Percentiles rank a stretch among this genome's conserved stretches.
phyloP scores from a whole-genome alignment of 2,329 filamentous ascomycete species.

The Ascocoryne sarcoides region DNA sequence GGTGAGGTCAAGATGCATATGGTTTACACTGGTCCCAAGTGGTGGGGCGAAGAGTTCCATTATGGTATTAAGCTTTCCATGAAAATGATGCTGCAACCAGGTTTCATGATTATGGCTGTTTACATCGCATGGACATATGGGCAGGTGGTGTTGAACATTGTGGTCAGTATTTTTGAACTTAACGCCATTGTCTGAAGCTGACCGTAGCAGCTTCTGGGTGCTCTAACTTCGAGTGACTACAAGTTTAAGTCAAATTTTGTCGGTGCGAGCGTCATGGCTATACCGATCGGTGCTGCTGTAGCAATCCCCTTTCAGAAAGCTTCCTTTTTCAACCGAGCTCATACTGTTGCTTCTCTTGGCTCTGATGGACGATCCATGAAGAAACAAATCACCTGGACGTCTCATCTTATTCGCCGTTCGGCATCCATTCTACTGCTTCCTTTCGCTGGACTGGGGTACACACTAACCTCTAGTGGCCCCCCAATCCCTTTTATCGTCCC shows the following conservation, averaged over 20 bases:
- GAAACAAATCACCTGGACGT: slow-evolving; percentile 58
- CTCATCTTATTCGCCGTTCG: slow-evolving; percentile 59
- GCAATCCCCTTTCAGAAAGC: slow-evolving; percentile 69
- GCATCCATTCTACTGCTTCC: slow-evolving; percentile 62
- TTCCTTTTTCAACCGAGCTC: slow-evolving; percentile 56
- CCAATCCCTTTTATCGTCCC: slow-evolving; percentile 53
- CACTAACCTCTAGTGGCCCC: slow-evolving; percentile 55
- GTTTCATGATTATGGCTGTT: slow-evolving; percentile 62
- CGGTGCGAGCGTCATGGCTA: slow-evolving; percentile 54
- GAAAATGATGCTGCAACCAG: slow-evolving; percentile 66
- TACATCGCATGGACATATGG: slow-evolving; percentile 74
- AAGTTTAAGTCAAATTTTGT: slow-evolving; percentile 54
- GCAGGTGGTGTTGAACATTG: slow-evolving; percentile 63
- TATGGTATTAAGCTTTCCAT: slow-evolving; percentile 58
- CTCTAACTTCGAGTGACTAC: slow-evolving; percentile 62
- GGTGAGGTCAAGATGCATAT: slow-evolving; percentile 74
- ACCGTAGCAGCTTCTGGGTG: slow-evolving; percentile 48
- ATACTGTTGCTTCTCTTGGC: slow-evolving; percentile 48
- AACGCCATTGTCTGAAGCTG: slow-evolving; percentile 7
- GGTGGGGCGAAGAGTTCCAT: slow-evolving; percentile 70
- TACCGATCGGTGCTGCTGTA: slow-evolving; percentile 60
- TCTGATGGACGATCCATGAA: slow-evolving; percentile 57
- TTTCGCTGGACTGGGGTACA: slow-evolving; percentile 57
- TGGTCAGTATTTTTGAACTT: slow-evolving; percentile 37
- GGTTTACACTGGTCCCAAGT: slow-evolving; percentile 59